A percentile compares a stretch with the other conserved stretches of the same genome.
Conservation (phyloP, 257 asterid genomes). For the Verbascum thapsus region DNA sequence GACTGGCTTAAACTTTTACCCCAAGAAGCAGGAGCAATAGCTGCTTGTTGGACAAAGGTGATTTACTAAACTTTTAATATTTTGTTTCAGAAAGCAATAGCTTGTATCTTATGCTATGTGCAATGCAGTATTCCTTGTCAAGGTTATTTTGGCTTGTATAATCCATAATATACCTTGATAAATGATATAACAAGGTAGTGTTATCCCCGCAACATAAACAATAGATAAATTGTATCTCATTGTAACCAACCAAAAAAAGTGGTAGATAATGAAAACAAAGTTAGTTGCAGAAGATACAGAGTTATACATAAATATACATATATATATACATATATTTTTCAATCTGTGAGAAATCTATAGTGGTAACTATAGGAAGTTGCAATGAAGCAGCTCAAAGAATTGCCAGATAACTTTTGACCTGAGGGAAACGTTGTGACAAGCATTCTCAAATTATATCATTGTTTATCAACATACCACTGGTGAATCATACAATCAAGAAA, state of each 20-base stretch:
- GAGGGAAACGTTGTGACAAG: neutral
- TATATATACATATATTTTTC: too few relatives aligned
- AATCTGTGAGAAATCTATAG: neutral
- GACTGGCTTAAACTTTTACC: too few relatives aligned
- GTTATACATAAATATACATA: neutral
- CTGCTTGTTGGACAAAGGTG: too few relatives aligned
- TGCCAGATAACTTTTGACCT: conserved; percentile 6
- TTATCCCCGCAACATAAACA: neutral
- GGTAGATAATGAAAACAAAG: neutral
- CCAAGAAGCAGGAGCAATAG: too few relatives aligned
- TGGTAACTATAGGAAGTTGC: conserved; percentile 4
- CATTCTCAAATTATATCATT: conserved; percentile 3
- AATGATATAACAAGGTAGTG: conserved; percentile 2
- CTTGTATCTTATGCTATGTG: too few relatives aligned
- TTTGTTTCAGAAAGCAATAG: too few relatives aligned
- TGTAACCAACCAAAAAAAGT: conserved; percentile 18
- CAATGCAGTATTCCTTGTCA: too few relatives aligned
- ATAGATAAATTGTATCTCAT: neutral
- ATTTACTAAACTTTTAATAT: too few relatives aligned
- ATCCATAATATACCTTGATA: conserved; percentile 5
- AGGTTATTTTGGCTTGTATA: too few relatives aligned
- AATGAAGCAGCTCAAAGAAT: conserved; percentile 7
- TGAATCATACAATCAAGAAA: neutral
- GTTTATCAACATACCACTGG: conserved; percentile 7
- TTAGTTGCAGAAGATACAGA: conserved; percentile 1